Evolutionary conservation across 2,329 filamentous ascomycete genomes (phyloP), one percentile per base, ranked within the genome.

Genomic region (Colletotrichum sp.): DNA sequence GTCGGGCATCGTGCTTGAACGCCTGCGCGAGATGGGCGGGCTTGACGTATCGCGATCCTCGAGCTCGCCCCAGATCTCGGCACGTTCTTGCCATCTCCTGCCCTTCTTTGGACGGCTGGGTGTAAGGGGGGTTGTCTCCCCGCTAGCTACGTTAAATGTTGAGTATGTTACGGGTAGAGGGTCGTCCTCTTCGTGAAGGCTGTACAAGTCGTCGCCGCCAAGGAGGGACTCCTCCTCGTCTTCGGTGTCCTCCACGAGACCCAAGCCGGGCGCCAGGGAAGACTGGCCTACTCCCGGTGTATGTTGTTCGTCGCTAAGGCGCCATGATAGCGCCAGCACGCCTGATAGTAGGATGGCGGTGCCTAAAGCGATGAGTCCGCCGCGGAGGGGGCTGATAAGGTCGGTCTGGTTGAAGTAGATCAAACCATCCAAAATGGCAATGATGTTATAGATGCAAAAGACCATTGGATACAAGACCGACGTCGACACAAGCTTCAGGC

Each of bases 361-460:
- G 13, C 97, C 97, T 3, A 99, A 85, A 0, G 96, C 92, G 78
- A 99, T 98, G 59, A 98, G 90, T 49, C 92, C 92, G 19, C 95
- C 96, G 81, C 95, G 93, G 4, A 97, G 86, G 1, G 92, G 89
- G 19, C 93, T 92, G 78, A 99, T 92, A 72, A 95, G 90, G 78
- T 95, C 93, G 69, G 94, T 94, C 85, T 99, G 97, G 80, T 94
- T 91, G 87, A 99, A 99, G 86, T 99, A 99, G 81, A 99, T 98
- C 79, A 99, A 90, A 36, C 97, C 97, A 85, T 99, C 97, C 79
- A 99, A 89, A 80, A 99, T 99, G 79, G 97, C 97, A 82, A 99
- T 96, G 82, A 99, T 98, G 89, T 99, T 99, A 90, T 99, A 99
- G 78, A 99, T 92, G 89, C 97, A 99, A 86, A 99, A 99, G 52